Evolutionary conservation across 129 eudicot species (phyloP).

Genomic region (Logfia minima): DNA sequence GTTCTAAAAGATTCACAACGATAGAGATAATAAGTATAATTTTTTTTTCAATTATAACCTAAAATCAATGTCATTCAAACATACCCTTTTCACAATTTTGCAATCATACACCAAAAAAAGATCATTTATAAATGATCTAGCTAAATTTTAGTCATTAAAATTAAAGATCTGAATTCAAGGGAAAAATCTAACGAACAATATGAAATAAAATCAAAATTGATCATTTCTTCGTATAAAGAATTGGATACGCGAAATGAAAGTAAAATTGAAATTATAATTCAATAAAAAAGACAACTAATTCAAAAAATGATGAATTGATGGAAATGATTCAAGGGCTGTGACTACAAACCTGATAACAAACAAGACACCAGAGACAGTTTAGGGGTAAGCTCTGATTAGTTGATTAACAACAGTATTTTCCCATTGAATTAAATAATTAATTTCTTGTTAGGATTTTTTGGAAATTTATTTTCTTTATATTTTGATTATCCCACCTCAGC

Average conservation of each 20-base stretch:
- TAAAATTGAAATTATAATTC: constrained; percentile 13
- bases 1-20: constrained; percentile 19
- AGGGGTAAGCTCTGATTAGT: constrained; percentile 36
- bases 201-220: not conserved
- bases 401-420: constrained; percentile 30
- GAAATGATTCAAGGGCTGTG: constrained; percentile 19
- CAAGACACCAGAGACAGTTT: constrained; percentile 35
- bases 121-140: constrained; percentile 25
- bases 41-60: not conserved
- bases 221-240: constrained; percentile 2
- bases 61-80: constrained; percentile 11
- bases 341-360: constrained; percentile 45
- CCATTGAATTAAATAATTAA: constrained; percentile 29
- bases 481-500: constrained; percentile 32
- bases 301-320: constrained; percentile 24
- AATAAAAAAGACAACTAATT: constrained; percentile 10
- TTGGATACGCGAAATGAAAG: constrained; percentile 8
- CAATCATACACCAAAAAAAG: constrained; percentile 23
- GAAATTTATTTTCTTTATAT: not conserved
- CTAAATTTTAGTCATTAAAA: constrained; percentile 2
- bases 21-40: not conserved
- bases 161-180: constrained; percentile 26
- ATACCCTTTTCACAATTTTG: constrained; percentile 12
- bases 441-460: constrained; percentile 31
- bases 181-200: not conserved